Base-by-base conservation (phyloP, 169 alveolate species). In the Toxoplasma gondii region DNA sequence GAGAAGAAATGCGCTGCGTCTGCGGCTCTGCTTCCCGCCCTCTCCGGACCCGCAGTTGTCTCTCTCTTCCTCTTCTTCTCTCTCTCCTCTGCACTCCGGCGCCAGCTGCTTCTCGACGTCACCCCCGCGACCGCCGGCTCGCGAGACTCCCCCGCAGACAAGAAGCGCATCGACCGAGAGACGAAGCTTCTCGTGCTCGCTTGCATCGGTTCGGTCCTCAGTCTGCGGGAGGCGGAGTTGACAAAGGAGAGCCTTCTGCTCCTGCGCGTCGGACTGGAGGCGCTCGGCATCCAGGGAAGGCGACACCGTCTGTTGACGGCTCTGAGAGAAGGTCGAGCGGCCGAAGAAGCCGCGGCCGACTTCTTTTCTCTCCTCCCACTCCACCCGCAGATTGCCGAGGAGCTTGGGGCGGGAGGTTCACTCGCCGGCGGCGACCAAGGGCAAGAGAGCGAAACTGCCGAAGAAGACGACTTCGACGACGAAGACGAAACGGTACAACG, bases 221-320 rank as follows among this genome's bases (percentile, higher is more conserved):
- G 90, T 38, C 67, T 82, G 29, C 53, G 64, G 19, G 90, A 82
- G 29, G 17, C 27, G n/a, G 69, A 82, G 38, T 31, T 82, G 12
- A 44, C 34, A 10, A 22, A 27, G 12, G 41, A 44, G n/a, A 17
- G 39, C 41, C 67, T 82, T 19, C 44, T 44, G 67, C 90, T 82
- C 41, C 27, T 82, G 39, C 90, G 90, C n/a, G 29, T 82, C 69
- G 90, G 36, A 12, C 90, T 82, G 38, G 90, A 82, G 41, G 41
- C 41, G 67, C 67, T 82, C 17, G 86, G 86, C 12, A 19, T 78
- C 49, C 84, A 24, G 1, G 84, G 84, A 10, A 74, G 19, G 84
- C 2, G 44, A 19, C 41, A n/a, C 49, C 16, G 43, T 17, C 44
- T 74, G 44, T n/a, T 74, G 84, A 16, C 19, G 44, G 45, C 16